Evolutionary conservation across 2,329 filamentous ascomycete species (phyloP), one percentile per base, ranked within the genome.

Genomic region (Sporothrix mexicana): DNA sequence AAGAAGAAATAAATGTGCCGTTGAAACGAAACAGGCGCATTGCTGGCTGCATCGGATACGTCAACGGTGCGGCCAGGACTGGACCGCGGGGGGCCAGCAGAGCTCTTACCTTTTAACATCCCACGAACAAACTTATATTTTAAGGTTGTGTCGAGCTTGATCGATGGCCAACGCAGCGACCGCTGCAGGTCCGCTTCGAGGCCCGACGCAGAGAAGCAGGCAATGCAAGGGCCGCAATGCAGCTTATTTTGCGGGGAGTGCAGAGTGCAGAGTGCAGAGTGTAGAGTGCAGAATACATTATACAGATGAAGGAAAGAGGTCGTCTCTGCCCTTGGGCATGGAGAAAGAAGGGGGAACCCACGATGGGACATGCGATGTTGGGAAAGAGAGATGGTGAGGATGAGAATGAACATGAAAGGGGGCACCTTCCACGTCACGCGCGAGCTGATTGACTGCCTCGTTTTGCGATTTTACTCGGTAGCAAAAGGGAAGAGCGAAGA

Each of bases 21-120:
- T 20, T 69, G 72, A 76, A 75, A 76, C 74, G 74, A 76, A 74
- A 76, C 75, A 74, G 74, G 62, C 74, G 74, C 75, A 66, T 25
- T 70, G 72, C 53, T 74, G 74, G 69, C 72, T 64, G 62, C 47
- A 12, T 66, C 53, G 36, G 72, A 72, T 62, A 68, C 70, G 59
- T 41, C 70, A 66, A 71, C n/a, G 25, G 45, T n/a, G 30, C 41
- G 53, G 41, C 53, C 41, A 47, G 53, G 47, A 10, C 43, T 47
- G 61, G 70, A n/a, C 70, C 45, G 30, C 23, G 12, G 43, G 61
- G 79, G 61, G 51, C 62, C 53, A 61, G 61, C 30, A 36, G 30
- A 2, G 4, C 30, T 36, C 30, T 36, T 36, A 3, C 30, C 30
- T 36, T 30, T 36, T 36, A 36, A 36, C 30, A 30, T 45, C 36